Evolutionary conservation across 495 filamentous ascomycete species (phyloP), one percentile per base, ranked within the genome.

Genomic region (Aspergillus incahuasiensis): DNA sequence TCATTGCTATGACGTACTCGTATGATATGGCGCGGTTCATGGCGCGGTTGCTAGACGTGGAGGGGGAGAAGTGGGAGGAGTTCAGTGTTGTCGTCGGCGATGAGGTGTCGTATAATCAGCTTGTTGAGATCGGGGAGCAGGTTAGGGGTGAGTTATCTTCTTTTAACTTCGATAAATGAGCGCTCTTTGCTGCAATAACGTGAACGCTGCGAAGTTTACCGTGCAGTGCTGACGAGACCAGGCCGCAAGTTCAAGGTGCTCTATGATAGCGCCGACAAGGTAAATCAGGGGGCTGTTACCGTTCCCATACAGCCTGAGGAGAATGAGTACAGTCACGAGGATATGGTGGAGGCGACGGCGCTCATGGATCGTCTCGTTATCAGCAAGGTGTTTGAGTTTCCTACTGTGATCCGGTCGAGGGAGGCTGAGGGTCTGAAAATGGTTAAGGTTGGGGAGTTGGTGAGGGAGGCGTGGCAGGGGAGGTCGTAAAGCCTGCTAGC

Each of bases 1-100:
- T 58, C 11, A 70, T 81, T 22, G 59, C 71, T 44, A 79, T 82
- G 65, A 82, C 79, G 9, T 76, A 82, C 54, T 77, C 76, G 6
- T 68, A 67, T 12, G 81, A 85, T 58, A 65, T 82, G 56, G 81
- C 71, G 12, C 69, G 64, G 30, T 80, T 81, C 50, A 63, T 82
- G 20, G 72, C 69, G n/a, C 71, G 74, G 13, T 56, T 60, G 21
- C 58, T 85, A 16, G 72, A 75, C 9, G 58, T 77, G 3, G 61
- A 70, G 12, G 70, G 77, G 3, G 61, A 70, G 15, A 70, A 72
- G 38, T 82, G 81, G 81, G 70, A 75, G 1, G 64, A 70, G 16
- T 70, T 68, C 20, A 77, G 65, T 35, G 60, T 70, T 12, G 41
- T 79, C 25, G 62, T 76, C 11, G 79, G 78, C 2, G 79, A 82